A percentile compares a stretch with the other conserved stretches of the same genome.
Evolutionary conservation across 768 basidiomycete species (phyloP).

Genomic region (Suillus luteus): DNA sequence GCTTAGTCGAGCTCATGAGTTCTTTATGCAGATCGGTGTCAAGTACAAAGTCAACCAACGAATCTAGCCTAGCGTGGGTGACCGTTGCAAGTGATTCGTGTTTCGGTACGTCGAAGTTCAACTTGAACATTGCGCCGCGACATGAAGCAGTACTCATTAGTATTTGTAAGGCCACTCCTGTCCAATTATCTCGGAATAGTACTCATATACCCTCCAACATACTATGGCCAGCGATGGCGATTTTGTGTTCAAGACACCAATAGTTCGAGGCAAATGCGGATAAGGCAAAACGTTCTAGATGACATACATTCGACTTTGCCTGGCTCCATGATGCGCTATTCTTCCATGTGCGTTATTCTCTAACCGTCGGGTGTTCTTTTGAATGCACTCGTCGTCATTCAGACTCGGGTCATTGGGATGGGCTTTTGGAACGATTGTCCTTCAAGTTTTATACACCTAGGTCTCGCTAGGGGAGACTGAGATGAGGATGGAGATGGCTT

Average conservation of each 20-base stretch:
- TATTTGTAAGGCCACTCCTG: slow-evolving; percentile 48
- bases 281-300: slow-evolving; percentile 53
- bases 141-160: slow-evolving; percentile 54
- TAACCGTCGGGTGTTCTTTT: background rate
- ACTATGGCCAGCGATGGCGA: slow-evolving; percentile 48
- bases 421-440: background rate
- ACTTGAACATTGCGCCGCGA: slow-evolving; percentile 66
- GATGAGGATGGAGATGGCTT: slow-evolving; percentile 73
- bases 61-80: slow-evolving; percentile 56
- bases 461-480: slow-evolving; percentile 8
- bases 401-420: slow-evolving; percentile 89
- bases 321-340: slow-evolving; percentile 70
- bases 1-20: background rate
- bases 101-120: slow-evolving; percentile 47
- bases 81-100: background rate
- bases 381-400: background rate
- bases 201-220: slow-evolving; percentile 23
- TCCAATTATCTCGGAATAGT: background rate
- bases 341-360: slow-evolving; percentile 51
- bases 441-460: background rate
- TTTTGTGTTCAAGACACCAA: slow-evolving; percentile 53
- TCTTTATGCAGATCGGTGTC: slow-evolving; percentile 63
- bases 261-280: slow-evolving; percentile 48
- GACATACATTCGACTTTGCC: slow-evolving; percentile 67
- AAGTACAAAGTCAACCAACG: slow-evolving; percentile 63